Conservation (phyloP, 1,139 yeast species). For the Nakaseomyces uthaithaninus region DNA sequence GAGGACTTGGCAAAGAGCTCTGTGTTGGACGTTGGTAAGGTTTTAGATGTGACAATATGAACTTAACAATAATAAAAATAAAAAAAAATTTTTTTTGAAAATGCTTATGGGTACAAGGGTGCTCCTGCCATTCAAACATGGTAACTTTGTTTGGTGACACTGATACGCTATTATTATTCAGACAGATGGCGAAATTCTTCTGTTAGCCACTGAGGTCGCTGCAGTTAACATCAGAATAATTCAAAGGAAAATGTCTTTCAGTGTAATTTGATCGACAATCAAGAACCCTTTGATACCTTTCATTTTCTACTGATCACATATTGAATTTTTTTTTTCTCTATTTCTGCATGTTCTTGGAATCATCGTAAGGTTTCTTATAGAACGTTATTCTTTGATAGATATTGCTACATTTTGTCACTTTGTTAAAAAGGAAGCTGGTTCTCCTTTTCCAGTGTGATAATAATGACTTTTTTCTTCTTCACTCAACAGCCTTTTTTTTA, state of each 20-base stretch:
- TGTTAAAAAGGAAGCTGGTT: constrained; percentile 3
- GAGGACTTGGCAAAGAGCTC: constrained; percentile 62
- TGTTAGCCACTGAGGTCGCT: no score
- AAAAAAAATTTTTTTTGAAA: constrained; percentile 3
- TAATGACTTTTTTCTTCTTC: not conserved
- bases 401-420: not conserved
- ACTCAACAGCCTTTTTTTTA: not conserved
- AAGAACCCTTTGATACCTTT: no score
- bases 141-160: no score
- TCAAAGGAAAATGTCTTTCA: no score
- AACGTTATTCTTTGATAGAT: constrained; percentile 4
- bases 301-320: not conserved
- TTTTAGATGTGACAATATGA: constrained; percentile 62
- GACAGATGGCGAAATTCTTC: no score
- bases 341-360: constrained; percentile 1
- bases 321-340: not conserved
- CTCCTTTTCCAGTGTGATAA: constrained; percentile 4
- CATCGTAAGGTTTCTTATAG: not conserved
- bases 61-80: not conserved
- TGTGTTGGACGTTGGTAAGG: constrained; percentile 77
- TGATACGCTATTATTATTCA: no score
- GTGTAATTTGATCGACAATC: no score
- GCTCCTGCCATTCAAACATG: no score
- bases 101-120: no score
- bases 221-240: no score